Evolutionary conservation across 2,329 filamentous ascomycete genomes (phyloP).

Genomic region (Leptographium procerum): DNA sequence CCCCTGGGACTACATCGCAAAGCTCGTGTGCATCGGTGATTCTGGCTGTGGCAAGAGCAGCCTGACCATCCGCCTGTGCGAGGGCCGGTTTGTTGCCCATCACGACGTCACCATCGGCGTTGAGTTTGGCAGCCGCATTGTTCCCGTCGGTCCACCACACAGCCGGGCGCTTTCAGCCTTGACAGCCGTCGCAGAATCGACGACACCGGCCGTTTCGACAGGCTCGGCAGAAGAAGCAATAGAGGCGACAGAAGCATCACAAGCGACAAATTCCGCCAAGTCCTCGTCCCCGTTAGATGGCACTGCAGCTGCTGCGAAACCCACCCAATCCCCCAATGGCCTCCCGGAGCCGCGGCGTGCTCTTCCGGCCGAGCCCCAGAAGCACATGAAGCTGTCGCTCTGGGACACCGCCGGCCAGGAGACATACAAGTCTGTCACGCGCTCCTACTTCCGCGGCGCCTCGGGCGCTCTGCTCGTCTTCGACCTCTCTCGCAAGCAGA

Average conservation of each 20-base stretch:
- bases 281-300: conserved; percentile 13
- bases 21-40: conserved; percentile 95
- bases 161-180: conserved; percentile 23
- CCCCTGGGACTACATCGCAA: conserved; percentile 97
- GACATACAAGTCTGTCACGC: conserved; percentile 92
- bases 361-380: conserved; percentile 32
- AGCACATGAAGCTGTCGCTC: conserved; percentile 84
- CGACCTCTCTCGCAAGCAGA: conserved; percentile 76
- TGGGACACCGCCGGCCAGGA: conserved; percentile 98
- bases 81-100: conserved; percentile 85
- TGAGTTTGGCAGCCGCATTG: conserved; percentile 88
- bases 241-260: neutral
- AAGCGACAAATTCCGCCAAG: neutral
- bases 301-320: conserved; percentile 8
- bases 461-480: conserved; percentile 73
- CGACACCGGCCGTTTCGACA: too few species aligned
- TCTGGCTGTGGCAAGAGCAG: conserved; percentile 92
- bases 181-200: neutral
- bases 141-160: conserved; percentile 79
- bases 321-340: too few species aligned
- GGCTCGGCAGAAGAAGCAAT: too few species aligned
- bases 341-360: conserved; percentile 38
- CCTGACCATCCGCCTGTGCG: conserved; percentile 88
- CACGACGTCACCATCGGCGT: conserved; percentile 97
- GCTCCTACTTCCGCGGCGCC: conserved; percentile 81